Evolutionary conservation across 805 yeast genomes (phyloP), one percentile per base, ranked within the genome.

Genomic region (Kockiozyma suomiensis): DNA sequence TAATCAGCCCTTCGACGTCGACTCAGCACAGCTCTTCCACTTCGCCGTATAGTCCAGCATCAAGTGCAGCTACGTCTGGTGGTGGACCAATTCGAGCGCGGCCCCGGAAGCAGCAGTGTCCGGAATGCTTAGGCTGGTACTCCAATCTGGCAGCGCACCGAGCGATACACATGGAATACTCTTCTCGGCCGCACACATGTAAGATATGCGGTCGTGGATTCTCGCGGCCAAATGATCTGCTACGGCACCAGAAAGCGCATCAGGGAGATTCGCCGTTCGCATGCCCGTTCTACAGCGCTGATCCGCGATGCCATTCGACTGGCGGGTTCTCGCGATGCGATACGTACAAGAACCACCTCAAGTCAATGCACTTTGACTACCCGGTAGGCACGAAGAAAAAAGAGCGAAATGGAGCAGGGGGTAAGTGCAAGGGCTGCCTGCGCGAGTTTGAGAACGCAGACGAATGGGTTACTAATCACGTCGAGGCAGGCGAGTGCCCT

Each of bases 291-390:
- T 83, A 79, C 68, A 66, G 73, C 38, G 65, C 68, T 70, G 76
- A 26, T 68, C 69, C 26, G 54, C 61, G 68, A 47, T 90, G 97
- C 71, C 97, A 91, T 71, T 82, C 83, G 56, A 83, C 90, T 6
- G 97, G 97, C 4, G 85, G 88, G 32, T 91, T 91, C 69, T 85
- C 91, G 12, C 80, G 97, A 52, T 88, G 97, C 72, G 97, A 91
- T 71, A 91, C 97, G 3, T 91, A 84, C 75, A 91, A 91, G 70
- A 91, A 91, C 74, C 97, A 91, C 74, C 78, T 91, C 62, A 89
- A 88, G 72, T 96, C 97, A 1, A 80, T 91, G 62, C 97, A 91
- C 71, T 91, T 91, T 72, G 87, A 83, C 65, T 91, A 91, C 73
- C 97, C 97, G 4, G 81, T 81, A 41, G 96, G 96, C 5, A 90